Evolutionary conservation across 805 yeast species (phyloP).

Genomic region (Komagataella ulmi): DNA sequence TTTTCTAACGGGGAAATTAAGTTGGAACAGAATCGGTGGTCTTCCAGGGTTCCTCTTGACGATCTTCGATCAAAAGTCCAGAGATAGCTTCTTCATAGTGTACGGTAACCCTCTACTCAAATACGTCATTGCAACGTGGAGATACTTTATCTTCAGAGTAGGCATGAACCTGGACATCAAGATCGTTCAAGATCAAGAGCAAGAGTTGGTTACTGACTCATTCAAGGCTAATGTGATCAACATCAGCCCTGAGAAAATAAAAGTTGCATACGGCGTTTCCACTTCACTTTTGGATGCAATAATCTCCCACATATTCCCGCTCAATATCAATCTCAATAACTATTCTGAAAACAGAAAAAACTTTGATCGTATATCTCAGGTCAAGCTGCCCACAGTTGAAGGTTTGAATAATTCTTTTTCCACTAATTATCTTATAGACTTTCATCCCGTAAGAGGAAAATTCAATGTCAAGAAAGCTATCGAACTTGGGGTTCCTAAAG

Average conservation of each 20-base stretch:
- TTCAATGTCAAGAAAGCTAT: slow-evolving; percentile 57
- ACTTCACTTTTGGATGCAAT: slow-evolving; percentile 5
- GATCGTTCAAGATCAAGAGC: slow-evolving; percentile 5
- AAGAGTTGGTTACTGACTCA: neutral
- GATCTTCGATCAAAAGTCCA: slow-evolving; percentile 62
- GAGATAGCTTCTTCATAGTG: slow-evolving; percentile 38
- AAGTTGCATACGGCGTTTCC: neutral
- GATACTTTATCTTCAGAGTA: slow-evolving; percentile 73
- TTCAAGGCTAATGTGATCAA: neutral
- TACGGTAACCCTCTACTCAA: slow-evolving; percentile 29
- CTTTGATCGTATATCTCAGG: slow-evolving; percentile 8
- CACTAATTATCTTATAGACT: slow-evolving; percentile 54
- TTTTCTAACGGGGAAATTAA: slow-evolving; percentile 65
- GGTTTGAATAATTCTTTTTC: slow-evolving; percentile 17
- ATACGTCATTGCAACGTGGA: slow-evolving; percentile 67
- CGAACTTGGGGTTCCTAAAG: slow-evolving; percentile 48
- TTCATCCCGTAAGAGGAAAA: slow-evolving; percentile 62
- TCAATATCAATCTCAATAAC: slow-evolving; percentile 1
- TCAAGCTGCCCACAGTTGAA: slow-evolving; percentile 10
- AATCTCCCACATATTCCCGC: slow-evolving; percentile 14
- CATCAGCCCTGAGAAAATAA: neutral
- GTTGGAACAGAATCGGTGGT: slow-evolving; percentile 82
- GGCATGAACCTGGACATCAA: slow-evolving; percentile 38
- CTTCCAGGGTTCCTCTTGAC: slow-evolving; percentile 83
- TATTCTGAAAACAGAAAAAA: slow-evolving; percentile 4